phyloP scores from a whole-genome alignment of 192 early-diverging fungal genomes.

The Backusella westeae region DNA sequence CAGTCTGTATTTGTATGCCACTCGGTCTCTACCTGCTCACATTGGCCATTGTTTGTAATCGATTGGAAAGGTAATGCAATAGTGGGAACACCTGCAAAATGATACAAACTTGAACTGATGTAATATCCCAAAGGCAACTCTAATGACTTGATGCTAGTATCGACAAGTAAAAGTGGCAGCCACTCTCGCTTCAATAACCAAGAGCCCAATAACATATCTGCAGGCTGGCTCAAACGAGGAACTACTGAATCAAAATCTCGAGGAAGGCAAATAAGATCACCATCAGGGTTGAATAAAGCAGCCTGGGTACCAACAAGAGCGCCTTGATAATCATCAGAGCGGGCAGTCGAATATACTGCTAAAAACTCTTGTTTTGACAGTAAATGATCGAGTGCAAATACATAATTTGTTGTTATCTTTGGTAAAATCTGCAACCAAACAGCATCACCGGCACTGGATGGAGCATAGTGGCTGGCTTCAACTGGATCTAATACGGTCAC shows the following conservation, averaged over 20 bases:
- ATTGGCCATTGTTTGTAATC: constrained; percentile 27
- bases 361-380: constrained; percentile 17
- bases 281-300: constrained; percentile 19
- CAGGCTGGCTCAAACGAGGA: constrained; percentile 23
- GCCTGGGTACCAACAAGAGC: constrained; percentile 45
- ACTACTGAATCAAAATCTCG: constrained; percentile 16
- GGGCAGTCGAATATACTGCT: constrained; percentile 33
- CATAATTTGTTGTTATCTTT: constrained; percentile 3
- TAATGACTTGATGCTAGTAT: neutral
- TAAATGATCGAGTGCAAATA: constrained; percentile 7
- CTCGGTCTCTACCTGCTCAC: neutral
- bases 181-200: constrained; percentile 31
- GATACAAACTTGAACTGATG: constrained; percentile 32
- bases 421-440: constrained; percentile 10
- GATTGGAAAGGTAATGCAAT: constrained; percentile 40
- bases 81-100: constrained; percentile 40
- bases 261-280: constrained; percentile 20
- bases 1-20: constrained; percentile 27
- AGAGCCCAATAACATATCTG: constrained; percentile 26
- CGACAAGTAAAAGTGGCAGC: constrained; percentile 16
- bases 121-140: constrained; percentile 28
- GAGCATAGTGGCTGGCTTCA: neutral
- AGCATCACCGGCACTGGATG: neutral
- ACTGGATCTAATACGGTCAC: neutral
- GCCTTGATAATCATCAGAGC: constrained; percentile 43